Base-by-base conservation (phyloP, 2,329 filamentous ascomycete species). In the Mariannaea sp. region DNA sequence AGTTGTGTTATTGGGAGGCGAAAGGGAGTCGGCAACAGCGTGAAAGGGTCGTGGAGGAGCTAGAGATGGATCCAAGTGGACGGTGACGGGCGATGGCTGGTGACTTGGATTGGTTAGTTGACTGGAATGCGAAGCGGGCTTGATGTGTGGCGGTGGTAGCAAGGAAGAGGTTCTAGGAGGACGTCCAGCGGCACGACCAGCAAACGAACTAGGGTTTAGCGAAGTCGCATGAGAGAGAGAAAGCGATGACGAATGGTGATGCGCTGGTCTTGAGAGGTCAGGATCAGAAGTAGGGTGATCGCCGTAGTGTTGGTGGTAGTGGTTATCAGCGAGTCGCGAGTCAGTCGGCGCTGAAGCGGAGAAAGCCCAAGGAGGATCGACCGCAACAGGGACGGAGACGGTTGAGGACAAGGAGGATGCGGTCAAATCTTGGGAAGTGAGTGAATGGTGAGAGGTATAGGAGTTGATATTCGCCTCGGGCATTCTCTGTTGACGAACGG, bases 111-210 rank as follows among this genome's bases (percentile, higher is more conserved):
- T 47, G 17, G 58, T 49, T 24, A 53, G 49, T 48, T 57, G 49
- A 33, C 26, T 56, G 45, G 43, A 36, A 51, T 52, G 58, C 57
- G 54, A 63, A 45, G 60, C 57, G 36, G 59, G 60, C 56, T 61
- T 62, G 36, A 71, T 68, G 53, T 65, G 67, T 58, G 70, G 67
- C 29, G 74, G 70, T 36, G 75, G 73, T n/a, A 77, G 66, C 47
- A 79, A 69, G 38, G 77, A 78, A 26, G 76, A 77, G 20, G 70
- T 73, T 56, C 75, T 73, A 41, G 75, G 74, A 35, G 72, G 71
- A 36, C 70, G 71, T 41, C 68, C 54, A 14, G 67, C 65, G 33
- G 70, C 50, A 38, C 65, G 65, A 35, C 62, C 65, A 53, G 68
- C 64, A 59, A 66, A 61, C 54, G 67, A 58, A 49, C 53, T 32